phyloP scores from a whole-genome alignment of 2,329 filamentous ascomycete genomes.

The Paecilomyces dactylethromorphus region DNA sequence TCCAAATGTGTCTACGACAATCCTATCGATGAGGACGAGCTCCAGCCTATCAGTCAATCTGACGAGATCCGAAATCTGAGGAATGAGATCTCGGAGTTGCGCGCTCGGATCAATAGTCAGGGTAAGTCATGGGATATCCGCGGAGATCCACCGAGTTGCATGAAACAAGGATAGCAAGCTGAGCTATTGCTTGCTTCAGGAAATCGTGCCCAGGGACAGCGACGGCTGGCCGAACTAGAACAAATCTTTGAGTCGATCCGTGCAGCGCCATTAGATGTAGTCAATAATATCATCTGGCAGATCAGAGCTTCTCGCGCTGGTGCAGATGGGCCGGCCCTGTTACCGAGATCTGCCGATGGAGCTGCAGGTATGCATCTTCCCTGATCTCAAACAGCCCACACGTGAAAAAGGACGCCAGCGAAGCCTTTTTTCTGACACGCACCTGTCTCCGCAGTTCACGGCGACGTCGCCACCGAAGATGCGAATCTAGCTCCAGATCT shows the following conservation, averaged over 20 bases:
- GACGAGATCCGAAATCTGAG: constrained; percentile 31
- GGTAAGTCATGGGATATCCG: constrained; percentile 10
- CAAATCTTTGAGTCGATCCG: constrained; percentile 28
- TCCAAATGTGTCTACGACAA: constrained; percentile 31
- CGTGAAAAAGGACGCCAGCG: neutral
- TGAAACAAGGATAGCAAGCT: neutral
- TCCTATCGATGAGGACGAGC: constrained; percentile 23
- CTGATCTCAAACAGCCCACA: neutral
- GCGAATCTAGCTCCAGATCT: neutral
- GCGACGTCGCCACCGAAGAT: neutral
- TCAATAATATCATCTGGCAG: constrained; percentile 23
- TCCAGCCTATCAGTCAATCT: constrained; percentile 27
- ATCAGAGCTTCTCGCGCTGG: constrained; percentile 18
- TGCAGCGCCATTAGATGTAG: constrained; percentile 22
- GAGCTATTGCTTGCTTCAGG: constrained; percentile 2
- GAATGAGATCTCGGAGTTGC: constrained; percentile 26
- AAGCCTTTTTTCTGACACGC: neutral
- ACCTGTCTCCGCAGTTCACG: neutral
- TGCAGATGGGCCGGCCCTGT: constrained; percentile 10
- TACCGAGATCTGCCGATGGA: constrained; percentile 12
- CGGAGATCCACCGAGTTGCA: neutral
- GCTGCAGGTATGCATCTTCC: neutral
- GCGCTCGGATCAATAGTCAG: constrained; percentile 18
- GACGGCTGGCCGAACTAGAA: constrained; percentile 24
- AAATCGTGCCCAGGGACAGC: constrained; percentile 12